Conservation (phyloP, 108 stramenopile genomes). For the Cyclotella choctawhatcheeana region DNA sequence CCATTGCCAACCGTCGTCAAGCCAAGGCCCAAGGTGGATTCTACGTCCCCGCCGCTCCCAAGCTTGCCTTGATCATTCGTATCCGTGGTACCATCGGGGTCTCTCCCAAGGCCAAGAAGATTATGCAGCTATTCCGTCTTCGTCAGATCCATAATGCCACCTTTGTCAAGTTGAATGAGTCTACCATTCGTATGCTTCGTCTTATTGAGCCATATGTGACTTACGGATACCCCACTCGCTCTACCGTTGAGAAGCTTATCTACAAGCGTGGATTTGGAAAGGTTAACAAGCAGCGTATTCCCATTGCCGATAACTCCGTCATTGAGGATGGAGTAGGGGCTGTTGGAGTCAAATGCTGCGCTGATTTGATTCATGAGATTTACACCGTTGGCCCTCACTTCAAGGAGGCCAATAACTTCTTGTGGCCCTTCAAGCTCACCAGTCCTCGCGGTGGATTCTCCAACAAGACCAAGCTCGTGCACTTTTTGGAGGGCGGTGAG, state of each 20-base stretch:
- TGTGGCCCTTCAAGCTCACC: conserved; percentile 99
- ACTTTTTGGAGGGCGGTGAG: conserved; percentile 99
- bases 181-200: conserved; percentile 99
- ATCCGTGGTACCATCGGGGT: conserved; percentile 99
- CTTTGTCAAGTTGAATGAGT: conserved; percentile 98
- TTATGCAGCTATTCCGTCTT: conserved; percentile 99
- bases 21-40: conserved; percentile 97
- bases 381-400: conserved; percentile 98
- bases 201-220: conserved; percentile 99
- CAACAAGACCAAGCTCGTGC: conserved; percentile 96
- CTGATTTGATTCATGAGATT: conserved; percentile 96
- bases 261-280: conserved; percentile 99
- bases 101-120: conserved; percentile 99
- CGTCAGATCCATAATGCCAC: conserved; percentile 99
- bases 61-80: conserved; percentile 96
- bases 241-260: conserved; percentile 94
- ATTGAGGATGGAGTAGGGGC: conserved; percentile 88
- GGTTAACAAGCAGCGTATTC: conserved; percentile 96
- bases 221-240: conserved; percentile 97
- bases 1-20: conserved; percentile 94
- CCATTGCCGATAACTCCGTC: conserved; percentile 95
- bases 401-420: conserved; percentile 99
- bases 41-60: conserved; percentile 97
- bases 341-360: conserved; percentile 88
- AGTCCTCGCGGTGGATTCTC: conserved; percentile 97